Percentiles rank a stretch among this genome's conserved stretches.
phyloP scores from a whole-genome alignment of 176 grass and related monocot species.

The Ensete glaucum region DNA sequence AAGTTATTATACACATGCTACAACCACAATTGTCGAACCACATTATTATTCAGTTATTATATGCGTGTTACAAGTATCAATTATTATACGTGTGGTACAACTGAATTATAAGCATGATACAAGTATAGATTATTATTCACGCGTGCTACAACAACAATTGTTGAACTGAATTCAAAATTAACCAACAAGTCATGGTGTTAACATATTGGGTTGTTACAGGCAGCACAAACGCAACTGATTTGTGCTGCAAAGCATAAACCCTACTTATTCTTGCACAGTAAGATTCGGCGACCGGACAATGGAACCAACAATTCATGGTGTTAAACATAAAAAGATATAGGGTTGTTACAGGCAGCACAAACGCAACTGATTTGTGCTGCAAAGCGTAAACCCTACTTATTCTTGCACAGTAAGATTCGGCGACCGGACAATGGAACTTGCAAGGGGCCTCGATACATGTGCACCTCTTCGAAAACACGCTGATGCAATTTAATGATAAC shows the following conservation, averaged over 20 bases:
- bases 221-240: background rate
- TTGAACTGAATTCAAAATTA: background rate
- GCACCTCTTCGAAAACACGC: no score
- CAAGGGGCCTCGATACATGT: no score
- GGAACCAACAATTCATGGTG: background rate
- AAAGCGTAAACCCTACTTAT: background rate
- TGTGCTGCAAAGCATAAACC: background rate
- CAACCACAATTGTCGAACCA: background rate
- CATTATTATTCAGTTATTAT: background rate
- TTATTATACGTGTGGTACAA: no score
- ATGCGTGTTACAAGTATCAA: no score
- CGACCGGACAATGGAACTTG: no score
- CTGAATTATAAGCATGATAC: no score
- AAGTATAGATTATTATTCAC: background rate
- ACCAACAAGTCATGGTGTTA: background rate
- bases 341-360: constrained; percentile 3
- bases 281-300: no score
- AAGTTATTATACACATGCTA: background rate
- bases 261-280: background rate
- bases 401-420: background rate
- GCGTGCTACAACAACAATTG: background rate
- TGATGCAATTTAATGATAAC: no score
- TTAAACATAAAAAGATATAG: background rate
- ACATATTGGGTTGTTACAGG: constrained; percentile 1
- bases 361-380: background rate